Conservation (phyloP, 345 rosid genomes). For the Populus ilicifolia region DNA sequence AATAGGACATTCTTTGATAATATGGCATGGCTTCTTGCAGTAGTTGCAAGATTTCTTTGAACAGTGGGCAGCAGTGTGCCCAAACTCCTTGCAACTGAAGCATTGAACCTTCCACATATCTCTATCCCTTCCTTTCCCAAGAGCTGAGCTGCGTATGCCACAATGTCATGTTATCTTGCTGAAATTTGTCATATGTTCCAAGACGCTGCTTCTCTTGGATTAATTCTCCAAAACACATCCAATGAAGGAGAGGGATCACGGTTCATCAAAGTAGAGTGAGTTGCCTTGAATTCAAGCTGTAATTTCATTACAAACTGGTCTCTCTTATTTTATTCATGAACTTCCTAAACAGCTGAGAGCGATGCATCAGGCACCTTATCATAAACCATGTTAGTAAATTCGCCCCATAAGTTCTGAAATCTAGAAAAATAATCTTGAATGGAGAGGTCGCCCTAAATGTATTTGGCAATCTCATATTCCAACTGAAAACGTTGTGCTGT, state of each 20-base stretch:
- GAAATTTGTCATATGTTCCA: neutral
- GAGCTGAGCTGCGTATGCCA: neutral
- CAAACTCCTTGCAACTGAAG: neutral
- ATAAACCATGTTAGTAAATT: neutral
- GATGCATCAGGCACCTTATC: neutral
- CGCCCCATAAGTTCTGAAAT: constrained; percentile 1
- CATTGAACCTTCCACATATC: neutral
- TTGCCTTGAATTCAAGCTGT: neutral
- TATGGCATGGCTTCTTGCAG: neutral
- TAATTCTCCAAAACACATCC: neutral
- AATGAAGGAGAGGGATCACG: neutral
- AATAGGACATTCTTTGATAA: constrained; percentile 3
- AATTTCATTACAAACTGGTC: constrained; percentile 24
- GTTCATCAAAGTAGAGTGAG: neutral
- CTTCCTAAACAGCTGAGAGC: neutral
- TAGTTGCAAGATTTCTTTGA: neutral
- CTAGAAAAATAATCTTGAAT: constrained; percentile 19
- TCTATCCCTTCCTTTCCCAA: neutral
- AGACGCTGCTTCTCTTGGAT: neutral
- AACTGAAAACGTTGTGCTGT: neutral
- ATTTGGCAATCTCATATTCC: constrained; percentile 8
- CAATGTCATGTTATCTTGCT: neutral
- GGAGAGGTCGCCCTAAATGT: neutral
- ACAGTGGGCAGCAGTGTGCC: neutral
- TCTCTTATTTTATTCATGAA: constrained; percentile 12